Evolutionary conservation across 257 asterid species (phyloP).

Genomic region (Pogostemon cablin): DNA sequence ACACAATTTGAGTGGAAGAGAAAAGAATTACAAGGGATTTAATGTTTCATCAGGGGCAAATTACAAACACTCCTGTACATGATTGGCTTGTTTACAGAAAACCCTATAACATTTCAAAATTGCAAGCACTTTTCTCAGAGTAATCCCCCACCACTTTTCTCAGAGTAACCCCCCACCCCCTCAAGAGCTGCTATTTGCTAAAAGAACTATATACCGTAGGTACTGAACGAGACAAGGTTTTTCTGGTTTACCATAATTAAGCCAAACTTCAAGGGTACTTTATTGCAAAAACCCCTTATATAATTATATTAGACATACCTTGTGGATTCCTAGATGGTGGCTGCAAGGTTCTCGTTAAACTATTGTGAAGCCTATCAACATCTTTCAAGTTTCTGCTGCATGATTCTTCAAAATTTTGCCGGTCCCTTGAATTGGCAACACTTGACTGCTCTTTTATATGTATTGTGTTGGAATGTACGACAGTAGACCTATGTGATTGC

Average conservation of each 20-base stretch:
- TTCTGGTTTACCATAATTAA: neutral
- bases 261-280: neutral
- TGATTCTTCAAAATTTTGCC: constrained; percentile 56
- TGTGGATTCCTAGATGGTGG: constrained; percentile 61
- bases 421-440: constrained; percentile 46
- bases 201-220: too few relatives aligned
- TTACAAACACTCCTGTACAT: too few relatives aligned
- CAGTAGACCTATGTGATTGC: constrained; percentile 56
- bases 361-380: constrained; percentile 47
- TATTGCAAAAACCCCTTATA: neutral
- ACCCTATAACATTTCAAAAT: too few relatives aligned
- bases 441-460: constrained; percentile 57
- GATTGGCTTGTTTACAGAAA: too few relatives aligned
- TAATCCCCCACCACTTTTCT: too few relatives aligned
- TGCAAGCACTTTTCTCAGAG: too few relatives aligned
- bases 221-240: neutral
- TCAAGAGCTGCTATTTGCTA: too few relatives aligned
- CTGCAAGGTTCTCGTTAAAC: constrained; percentile 52
- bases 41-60: neutral
- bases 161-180: too few relatives aligned
- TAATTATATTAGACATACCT: constrained; percentile 42
- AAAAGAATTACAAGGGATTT: neutral
- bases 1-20: neutral
- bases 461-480: constrained; percentile 60
- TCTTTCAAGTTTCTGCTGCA: constrained; percentile 55